These are phyloP conservation scores for Cyberlindnera meyerae DNA, from an alignment of 805 yeast species.

Conservation along the genomic window DNA sequence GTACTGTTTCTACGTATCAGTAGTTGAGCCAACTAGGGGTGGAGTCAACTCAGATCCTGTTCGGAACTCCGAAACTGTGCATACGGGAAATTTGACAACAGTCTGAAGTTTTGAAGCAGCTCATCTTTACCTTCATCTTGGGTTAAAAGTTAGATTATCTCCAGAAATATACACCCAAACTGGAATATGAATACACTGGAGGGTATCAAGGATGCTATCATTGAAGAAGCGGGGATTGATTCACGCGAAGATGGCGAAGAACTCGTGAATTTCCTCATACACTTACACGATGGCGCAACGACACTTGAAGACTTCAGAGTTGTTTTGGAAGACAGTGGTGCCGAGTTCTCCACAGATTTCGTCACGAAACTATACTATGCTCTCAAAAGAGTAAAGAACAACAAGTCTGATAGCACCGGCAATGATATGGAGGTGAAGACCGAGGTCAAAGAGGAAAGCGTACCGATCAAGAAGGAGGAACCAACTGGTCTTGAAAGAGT, in stretches of 20 bases:
- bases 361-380: slow-evolving; percentile 15
- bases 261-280: slow-evolving; percentile 43
- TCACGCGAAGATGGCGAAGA: slow-evolving; percentile 37
- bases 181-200: slow-evolving; percentile 5
- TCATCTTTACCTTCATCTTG: too few relatives aligned
- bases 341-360: slow-evolving; percentile 32
- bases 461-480: slow-evolving; percentile 25
- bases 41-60: too few relatives aligned
- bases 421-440: slow-evolving; percentile 1
- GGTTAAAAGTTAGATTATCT: too few relatives aligned
- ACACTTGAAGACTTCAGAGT: slow-evolving; percentile 32
- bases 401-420: background rate
- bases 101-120: too few relatives aligned
- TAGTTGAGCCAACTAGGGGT: too few relatives aligned
- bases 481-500: slow-evolving; percentile 13
- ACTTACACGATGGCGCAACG: slow-evolving; percentile 31
- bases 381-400: slow-evolving; percentile 4
- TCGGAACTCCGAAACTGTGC: too few relatives aligned
- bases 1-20: too few relatives aligned
- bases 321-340: slow-evolving; percentile 39
- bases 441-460: slow-evolving; percentile 4
- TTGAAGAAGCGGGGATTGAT: slow-evolving; percentile 29
- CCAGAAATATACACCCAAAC: background rate
- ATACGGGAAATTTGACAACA: too few relatives aligned
- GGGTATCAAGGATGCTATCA: slow-evolving; percentile 16